Evolutionary conservation across 1,284 basidiomycete genomes (phyloP).

Genomic region (Wallemia mellicola): DNA sequence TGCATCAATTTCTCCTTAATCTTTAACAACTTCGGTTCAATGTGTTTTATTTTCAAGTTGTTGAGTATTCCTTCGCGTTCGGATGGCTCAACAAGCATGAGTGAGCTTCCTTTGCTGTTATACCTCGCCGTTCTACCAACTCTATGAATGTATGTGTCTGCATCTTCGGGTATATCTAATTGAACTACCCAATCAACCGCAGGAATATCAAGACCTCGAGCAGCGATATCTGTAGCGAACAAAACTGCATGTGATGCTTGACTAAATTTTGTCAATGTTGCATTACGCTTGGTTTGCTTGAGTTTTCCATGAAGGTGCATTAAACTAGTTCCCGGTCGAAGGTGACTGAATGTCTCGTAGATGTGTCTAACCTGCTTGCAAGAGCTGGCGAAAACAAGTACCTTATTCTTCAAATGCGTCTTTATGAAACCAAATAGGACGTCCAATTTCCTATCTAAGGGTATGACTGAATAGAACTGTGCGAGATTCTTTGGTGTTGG

Average conservation of each 20-base stretch:
- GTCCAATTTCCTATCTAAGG: slow-evolving; percentile 66
- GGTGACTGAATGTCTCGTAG: slow-evolving; percentile 81
- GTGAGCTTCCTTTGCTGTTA: slow-evolving; percentile 56
- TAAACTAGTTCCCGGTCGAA: slow-evolving; percentile 74
- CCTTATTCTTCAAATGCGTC: slow-evolving; percentile 70
- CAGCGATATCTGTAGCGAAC: slow-evolving; percentile 91
- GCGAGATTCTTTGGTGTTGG: slow-evolving; percentile 41
- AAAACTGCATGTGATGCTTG: slow-evolving; percentile 46
- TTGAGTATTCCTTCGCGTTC: slow-evolving; percentile 70
- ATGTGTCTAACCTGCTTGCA: slow-evolving; percentile 93
- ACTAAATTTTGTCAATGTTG: slow-evolving; percentile 54
- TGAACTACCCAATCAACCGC: slow-evolving; percentile 93
- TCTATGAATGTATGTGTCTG: slow-evolving; percentile 92
- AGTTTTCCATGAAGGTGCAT: slow-evolving; percentile 89
- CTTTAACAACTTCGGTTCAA: slow-evolving; percentile 59
- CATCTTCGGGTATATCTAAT: slow-evolving; percentile 88
- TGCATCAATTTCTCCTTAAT: slow-evolving; percentile 67
- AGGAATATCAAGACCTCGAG: slow-evolving; percentile 87
- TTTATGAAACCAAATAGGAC: slow-evolving; percentile 85
- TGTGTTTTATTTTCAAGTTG: slow-evolving; percentile 37
- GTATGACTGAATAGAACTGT: slow-evolving; percentile 65
- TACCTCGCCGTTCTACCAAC: slow-evolving; percentile 89
- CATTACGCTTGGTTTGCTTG: slow-evolving; percentile 64
- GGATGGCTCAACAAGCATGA: slow-evolving; percentile 57
- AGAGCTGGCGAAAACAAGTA: slow-evolving; percentile 74